Evolutionary conservation across 2,329 filamentous ascomycete species (phyloP).

Genomic region (Bretziella fagacearum): DNA sequence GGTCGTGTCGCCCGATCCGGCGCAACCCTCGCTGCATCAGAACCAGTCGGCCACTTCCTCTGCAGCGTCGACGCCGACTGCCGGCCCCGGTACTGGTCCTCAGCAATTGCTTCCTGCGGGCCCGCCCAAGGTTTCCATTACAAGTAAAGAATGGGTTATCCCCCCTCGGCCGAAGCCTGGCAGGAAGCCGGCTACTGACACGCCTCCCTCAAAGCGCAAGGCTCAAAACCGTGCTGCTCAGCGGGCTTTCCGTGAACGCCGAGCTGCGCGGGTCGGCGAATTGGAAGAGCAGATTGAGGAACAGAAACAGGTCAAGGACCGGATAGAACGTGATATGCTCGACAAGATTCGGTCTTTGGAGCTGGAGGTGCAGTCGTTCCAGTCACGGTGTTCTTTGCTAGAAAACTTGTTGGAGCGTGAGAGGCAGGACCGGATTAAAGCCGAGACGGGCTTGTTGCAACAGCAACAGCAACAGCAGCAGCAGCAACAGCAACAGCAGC

Average conservation of each 20-base stretch:
- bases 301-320: constrained; percentile 38
- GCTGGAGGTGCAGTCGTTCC: constrained; percentile 48
- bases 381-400: constrained; percentile 41
- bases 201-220: constrained; percentile 82
- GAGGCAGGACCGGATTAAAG: constrained; percentile 30
- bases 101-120: constrained; percentile 19
- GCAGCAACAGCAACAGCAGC: constrained; percentile 18
- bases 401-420: constrained; percentile 47
- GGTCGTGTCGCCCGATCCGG: constrained; percentile 26
- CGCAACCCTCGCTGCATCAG: constrained; percentile 14
- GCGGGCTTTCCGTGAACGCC: constrained; percentile 72
- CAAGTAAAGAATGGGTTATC: constrained; percentile 72
- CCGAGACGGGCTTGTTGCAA: constrained; percentile 24
- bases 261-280: constrained; percentile 68
- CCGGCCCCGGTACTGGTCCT: not conserved
- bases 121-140: constrained; percentile 41
- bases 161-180: constrained; percentile 77
- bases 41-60: constrained; percentile 2
- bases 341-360: constrained; percentile 44
- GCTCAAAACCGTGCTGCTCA: constrained; percentile 88
- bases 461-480: constrained; percentile 18
- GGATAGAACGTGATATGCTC: constrained; percentile 38
- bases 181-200: constrained; percentile 84
- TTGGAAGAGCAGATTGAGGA: constrained; percentile 50
- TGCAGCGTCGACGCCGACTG: not conserved